Base-by-base conservation (phyloP, 2,329 filamentous ascomycete species). In the Phialophora tarda region DNA sequence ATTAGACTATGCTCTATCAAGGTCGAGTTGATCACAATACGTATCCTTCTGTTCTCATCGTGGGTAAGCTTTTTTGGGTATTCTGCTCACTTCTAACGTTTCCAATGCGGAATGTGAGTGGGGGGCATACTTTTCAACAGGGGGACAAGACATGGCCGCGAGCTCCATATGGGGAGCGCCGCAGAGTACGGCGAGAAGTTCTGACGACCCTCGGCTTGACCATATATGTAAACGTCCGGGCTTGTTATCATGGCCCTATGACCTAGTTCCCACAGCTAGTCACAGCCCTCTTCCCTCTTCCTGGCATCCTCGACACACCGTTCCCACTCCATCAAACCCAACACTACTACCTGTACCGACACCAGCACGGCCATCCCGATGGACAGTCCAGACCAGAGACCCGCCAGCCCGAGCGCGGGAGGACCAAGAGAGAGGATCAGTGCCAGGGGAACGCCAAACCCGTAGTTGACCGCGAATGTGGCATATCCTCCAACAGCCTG, bases 401-500 rank as follows among this genome's bases (percentile, higher is more conserved):
- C 66, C 17, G 50, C 58, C 28, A 69, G 38, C 14, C 59, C 47
- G 4, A 69, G 54, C 34, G 47, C 59, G 2, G 67, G 57, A n/a
- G 58, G 51, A 14, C 67, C 61, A 38, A 67, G 62, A 41, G 60
- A 59, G 28, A 69, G 64, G 21, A 56, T 28, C 55, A 67, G 24
- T 21, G 62, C 64, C 41, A 67, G 34, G n/a, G 67, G 64, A 17
- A 68, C 55, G 30, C 62, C 91, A 10, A 95, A 83, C 34, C 86
- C 77, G 75, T 96, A 96, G 78, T 95, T 94, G 7, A 88, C 86
- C 30, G 89, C 83, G 7, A 95, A 78, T 72, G 91, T 93, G 14
- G 91, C 87, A 71, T 91, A 94, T 0, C 91, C 91, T 12, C 91
- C 91, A 63, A 95, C 87, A 66, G 89, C 86, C 77, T 95, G 92